Evolutionary conservation across 768 basidiomycete species (phyloP).

Genomic region (Lactifluus subvellereus): DNA sequence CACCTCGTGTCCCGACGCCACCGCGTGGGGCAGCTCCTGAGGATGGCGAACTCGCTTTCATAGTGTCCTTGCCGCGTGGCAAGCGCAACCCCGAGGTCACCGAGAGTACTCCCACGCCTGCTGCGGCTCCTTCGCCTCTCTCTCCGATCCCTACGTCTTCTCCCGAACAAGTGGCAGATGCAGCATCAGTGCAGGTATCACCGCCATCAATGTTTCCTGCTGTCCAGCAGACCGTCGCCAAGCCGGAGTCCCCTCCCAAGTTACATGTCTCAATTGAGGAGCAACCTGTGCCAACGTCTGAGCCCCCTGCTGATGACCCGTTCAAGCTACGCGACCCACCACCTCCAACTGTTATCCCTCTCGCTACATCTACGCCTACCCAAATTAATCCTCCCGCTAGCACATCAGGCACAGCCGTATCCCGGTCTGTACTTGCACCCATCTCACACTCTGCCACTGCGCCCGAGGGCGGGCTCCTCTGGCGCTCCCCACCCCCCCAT

Average conservation of each 20-base stretch:
- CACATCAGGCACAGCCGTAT: neutral
- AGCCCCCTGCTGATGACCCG: slow-evolving; percentile 46
- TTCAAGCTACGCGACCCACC: slow-evolving; percentile 53
- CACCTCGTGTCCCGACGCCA: slow-evolving; percentile 6
- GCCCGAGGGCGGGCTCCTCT: slow-evolving; percentile 26
- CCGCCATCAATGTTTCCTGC: neutral
- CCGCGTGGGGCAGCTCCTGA: neutral
- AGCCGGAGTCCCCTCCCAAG: slow-evolving; percentile 2
- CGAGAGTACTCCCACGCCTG: slow-evolving; percentile 7
- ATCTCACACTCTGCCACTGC: slow-evolving; percentile 8
- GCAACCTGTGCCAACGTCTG: slow-evolving; percentile 30
- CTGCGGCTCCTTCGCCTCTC: slow-evolving; percentile 1
- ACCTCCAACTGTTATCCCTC: slow-evolving; percentile 35
- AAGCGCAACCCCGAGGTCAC: neutral
- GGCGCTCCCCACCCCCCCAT: slow-evolving; percentile 38
- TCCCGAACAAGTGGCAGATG: neutral
- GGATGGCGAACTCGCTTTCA: slow-evolving; percentile 6
- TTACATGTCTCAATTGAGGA: slow-evolving; percentile 21
- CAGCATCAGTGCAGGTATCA: neutral
- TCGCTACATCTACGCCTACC: slow-evolving; percentile 26
- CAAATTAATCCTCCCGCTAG: slow-evolving; percentile 7
- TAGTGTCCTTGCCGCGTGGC: slow-evolving; percentile 12
- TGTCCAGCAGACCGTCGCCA: neutral
- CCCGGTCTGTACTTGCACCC: slow-evolving; percentile 6
- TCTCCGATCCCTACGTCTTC: slow-evolving; percentile 1